A percentile compares a stretch with the other conserved stretches of the same genome.
phyloP scores from a whole-genome alignment of 1,284 basidiomycete genomes.

The Retiboletus flavoniger region DNA sequence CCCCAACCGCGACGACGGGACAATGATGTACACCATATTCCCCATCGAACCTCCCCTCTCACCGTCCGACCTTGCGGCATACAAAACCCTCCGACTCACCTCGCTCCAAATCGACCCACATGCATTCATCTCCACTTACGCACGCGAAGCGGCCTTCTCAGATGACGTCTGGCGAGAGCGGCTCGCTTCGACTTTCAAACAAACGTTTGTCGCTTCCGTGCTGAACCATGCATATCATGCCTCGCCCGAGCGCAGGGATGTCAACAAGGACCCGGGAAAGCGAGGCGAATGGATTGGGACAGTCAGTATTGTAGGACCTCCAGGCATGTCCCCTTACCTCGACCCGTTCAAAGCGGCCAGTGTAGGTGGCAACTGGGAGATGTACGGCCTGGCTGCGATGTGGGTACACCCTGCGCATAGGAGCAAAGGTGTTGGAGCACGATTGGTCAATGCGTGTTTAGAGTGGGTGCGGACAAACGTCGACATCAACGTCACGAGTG shows the following conservation, averaged over 20 bases:
- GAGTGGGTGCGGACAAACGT: constrained; percentile 25
- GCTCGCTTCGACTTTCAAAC: constrained; percentile 27
- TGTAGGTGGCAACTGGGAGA: constrained; percentile 17
- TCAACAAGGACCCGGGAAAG: not conserved
- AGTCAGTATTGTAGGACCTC: constrained; percentile 30
- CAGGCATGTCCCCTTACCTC: constrained; percentile 20
- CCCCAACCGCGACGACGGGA: not conserved
- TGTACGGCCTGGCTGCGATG: constrained; percentile 35
- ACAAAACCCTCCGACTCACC: constrained; percentile 35
- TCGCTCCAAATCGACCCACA: constrained; percentile 37
- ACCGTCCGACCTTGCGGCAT: constrained; percentile 24
- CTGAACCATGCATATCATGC: not conserved
- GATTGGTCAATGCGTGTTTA: constrained; percentile 21
- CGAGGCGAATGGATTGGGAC: constrained; percentile 34
- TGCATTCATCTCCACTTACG: constrained; percentile 38
- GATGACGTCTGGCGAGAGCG: constrained; percentile 36
- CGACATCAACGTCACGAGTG: constrained; percentile 10
- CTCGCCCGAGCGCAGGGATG: not conserved
- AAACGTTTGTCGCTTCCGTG: constrained; percentile 30
- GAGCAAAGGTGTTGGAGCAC: constrained; percentile 32
- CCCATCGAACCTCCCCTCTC: constrained; percentile 17
- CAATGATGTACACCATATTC: constrained; percentile 13
- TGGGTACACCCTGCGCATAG: constrained; percentile 39
- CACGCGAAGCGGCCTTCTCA: constrained; percentile 32
- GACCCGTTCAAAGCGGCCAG: constrained; percentile 16